Base-by-base conservation (phyloP, 345 rosid species). In the Syzygium grande region DNA sequence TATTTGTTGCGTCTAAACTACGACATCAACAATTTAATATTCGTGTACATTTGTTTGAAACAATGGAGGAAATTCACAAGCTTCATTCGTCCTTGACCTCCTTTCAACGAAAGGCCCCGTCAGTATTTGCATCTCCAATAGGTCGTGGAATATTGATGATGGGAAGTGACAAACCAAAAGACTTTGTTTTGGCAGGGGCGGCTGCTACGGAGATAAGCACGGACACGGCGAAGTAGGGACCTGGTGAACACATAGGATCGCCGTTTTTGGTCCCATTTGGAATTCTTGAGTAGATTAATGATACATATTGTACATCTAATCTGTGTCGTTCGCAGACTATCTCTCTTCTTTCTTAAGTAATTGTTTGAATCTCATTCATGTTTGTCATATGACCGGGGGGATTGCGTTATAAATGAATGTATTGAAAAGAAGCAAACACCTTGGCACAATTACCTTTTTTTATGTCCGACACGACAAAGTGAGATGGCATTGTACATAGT, bases 221-320 rank as follows among this genome's bases (percentile, higher is more conserved):
- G 6, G 94, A 93, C 51, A 86, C 93, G 23, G 90, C 96, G 99
- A 87, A 94, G 98, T 89, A 91, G 95, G 88, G 99, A 96, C 54
- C 95, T 94, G 56, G 96, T 95, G n/a, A 88, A 92, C 88, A 91
- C 96, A 4, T 95, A 93, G 96, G 85, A 90, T 96, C 84, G 88
- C 98, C 13, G 95, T 97, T 16, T 97, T 96, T 73, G 96, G 98
- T 87, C 99, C 98, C 27, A 96, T 95, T 86, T 95, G 96, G 98
- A 97, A 96, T 90, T 96, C 98, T 23, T 95, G 92, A 83, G 41
- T n/a, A 29, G 16, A 61, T 27, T 61, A 61, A 9, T 61, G 34
- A 6, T 61, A 27, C 1, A 13, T 1, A n/a, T 13, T 34, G 7
- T 27, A 13, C 9, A 15, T 61, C 34, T n/a, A 61, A 27, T 61